These are phyloP conservation scores for Yamadazyma friedrichii DNA, from an alignment of 1,139 yeast species.

Conservation along the genomic window DNA sequence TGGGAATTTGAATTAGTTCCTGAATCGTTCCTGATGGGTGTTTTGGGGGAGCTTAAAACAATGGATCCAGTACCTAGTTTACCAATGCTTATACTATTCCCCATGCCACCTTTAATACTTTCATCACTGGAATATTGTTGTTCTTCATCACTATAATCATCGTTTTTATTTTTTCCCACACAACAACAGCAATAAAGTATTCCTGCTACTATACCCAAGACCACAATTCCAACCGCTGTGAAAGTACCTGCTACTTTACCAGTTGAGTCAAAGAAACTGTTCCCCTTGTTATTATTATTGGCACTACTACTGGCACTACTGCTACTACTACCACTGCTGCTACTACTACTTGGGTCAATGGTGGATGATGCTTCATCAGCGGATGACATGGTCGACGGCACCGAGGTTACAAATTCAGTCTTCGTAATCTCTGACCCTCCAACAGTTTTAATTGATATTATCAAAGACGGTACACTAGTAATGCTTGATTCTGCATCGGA, in stretches of 20 bases:
- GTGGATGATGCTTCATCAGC: background rate
- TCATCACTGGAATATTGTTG: conserved; percentile 24
- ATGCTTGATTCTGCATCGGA: background rate
- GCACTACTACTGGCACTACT: background rate
- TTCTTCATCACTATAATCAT: conserved; percentile 39
- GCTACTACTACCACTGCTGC: conserved; percentile 1
- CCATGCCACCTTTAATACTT: conserved; percentile 10
- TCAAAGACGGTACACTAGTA: conserved; percentile 3
- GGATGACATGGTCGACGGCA: conserved; percentile 11
- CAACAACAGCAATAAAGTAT: conserved; percentile 41
- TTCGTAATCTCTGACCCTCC: conserved; percentile 22
- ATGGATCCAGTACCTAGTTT: background rate
- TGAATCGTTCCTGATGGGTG: background rate
- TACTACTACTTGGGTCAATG: background rate
- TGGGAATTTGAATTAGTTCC: conserved; percentile 10
- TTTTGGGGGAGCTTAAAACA: background rate
- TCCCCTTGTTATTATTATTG: background rate
- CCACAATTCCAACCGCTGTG: conserved; percentile 64
- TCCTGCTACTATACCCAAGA: conserved; percentile 35
- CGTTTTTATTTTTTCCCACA: conserved; percentile 15
- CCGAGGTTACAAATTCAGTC: conserved; percentile 22
- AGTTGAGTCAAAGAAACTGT: conserved; percentile 49
- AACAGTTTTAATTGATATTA: conserved; percentile 26
- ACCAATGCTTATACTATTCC: background rate
- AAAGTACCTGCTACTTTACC: conserved; percentile 77